Evolutionary conservation across 768 basidiomycete species (phyloP).

Genomic region (Saitozyma sp.): DNA sequence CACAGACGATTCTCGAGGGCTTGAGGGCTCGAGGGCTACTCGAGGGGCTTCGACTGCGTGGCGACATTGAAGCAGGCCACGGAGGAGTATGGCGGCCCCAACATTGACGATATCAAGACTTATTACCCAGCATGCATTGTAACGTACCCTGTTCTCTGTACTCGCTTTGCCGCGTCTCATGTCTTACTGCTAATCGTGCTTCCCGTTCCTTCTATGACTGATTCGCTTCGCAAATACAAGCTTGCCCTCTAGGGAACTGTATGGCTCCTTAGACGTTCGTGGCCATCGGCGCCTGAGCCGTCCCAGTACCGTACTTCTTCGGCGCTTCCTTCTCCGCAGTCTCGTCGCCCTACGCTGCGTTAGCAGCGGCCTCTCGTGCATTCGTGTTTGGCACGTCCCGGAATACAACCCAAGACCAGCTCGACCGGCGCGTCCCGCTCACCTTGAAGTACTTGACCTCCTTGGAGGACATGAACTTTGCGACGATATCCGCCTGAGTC

Average conservation of each 20-base stretch:
- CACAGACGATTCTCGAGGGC: too few relatives aligned
- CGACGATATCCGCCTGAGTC: slow-evolving; percentile 53
- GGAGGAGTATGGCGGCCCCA: too few relatives aligned
- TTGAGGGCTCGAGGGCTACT: background rate
- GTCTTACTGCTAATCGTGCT: background rate
- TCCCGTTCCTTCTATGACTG: background rate
- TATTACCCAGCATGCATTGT: too few relatives aligned
- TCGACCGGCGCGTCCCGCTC: background rate
- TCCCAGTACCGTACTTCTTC: slow-evolving; percentile 42
- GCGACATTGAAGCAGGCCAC: background rate
- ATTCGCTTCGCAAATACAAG: too few relatives aligned
- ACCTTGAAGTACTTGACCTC: slow-evolving; percentile 44
- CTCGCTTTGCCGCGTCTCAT: background rate
- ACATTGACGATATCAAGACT: too few relatives aligned
- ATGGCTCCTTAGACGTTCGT: slow-evolving; percentile 14
- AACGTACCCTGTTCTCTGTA: too few relatives aligned
- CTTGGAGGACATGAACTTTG: slow-evolving; percentile 28
- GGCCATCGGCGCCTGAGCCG: slow-evolving; percentile 35
- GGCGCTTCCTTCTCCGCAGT: slow-evolving; percentile 40
- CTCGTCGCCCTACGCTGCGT: slow-evolving; percentile 27
- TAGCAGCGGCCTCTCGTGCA: too few relatives aligned
- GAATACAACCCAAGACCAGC: background rate
- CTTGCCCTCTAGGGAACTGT: too few relatives aligned
- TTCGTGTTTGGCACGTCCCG: background rate
- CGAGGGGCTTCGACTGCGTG: background rate